These are phyloP conservation scores for Arabidopsis thaliana DNA, from an alignment of 345 rosid species.

Conservation along the genomic window TAIR10.1 NC_003075.7:13381501-13382000, in stretches of 20 bases:
- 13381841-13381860: conserved; percentile 41
- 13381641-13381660: conserved; percentile 28
- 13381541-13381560: conserved; percentile 36
- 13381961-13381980: conserved; percentile 34
- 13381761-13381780: conserved; percentile 30
- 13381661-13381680: conserved; percentile 33
- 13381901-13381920: conserved; percentile 23
- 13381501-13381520: conserved; percentile 41
- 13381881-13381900: conserved; percentile 19
- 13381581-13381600: conserved; percentile 14
- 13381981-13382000: conserved; percentile 27
- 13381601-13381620: conserved; percentile 22
- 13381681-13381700: too few relatives aligned
- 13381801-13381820: conserved; percentile 32
- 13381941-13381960: conserved; percentile 23
- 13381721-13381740: conserved; percentile 6
- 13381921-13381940: conserved; percentile 41
- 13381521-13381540: conserved; percentile 37
- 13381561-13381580: conserved; percentile 32
- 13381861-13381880: conserved; percentile 36
- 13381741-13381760: conserved; percentile 33
- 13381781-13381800: conserved; percentile 32
- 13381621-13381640: conserved; percentile 24
- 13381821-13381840: conserved; percentile 33
- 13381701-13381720: conserved; percentile 3